A percentile compares a stretch with the other conserved stretches of the same genome.
These are phyloP conservation scores for Trichoderma asperelloides DNA, from an alignment of 495 filamentous ascomycete genomes.

Conservation along the genomic window DNA sequence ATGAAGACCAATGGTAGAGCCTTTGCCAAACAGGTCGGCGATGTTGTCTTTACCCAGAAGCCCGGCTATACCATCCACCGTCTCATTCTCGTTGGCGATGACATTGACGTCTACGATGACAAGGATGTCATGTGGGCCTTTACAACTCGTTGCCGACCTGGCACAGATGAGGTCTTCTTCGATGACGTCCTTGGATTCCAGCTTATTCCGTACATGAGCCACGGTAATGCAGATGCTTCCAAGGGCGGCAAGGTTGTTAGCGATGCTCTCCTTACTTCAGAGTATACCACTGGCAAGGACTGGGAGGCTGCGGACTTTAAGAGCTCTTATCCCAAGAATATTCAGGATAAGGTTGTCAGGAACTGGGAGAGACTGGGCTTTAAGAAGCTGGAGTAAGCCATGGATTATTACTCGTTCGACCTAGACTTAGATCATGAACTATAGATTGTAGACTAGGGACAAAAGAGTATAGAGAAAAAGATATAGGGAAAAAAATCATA, in stretches of 20 bases:
- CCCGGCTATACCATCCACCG: not conserved
- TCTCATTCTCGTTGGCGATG: not conserved
- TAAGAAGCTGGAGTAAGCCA: not conserved
- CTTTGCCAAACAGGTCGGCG: not conserved
- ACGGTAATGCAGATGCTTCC: not conserved
- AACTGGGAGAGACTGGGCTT: not conserved
- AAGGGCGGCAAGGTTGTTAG: not conserved
- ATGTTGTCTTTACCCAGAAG: not conserved
- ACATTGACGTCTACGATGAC: not conserved
- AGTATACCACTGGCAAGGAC: not conserved
- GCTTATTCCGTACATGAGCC: not conserved
- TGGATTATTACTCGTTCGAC: no score
- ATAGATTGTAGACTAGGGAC: no score
- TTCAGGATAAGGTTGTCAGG: not conserved
- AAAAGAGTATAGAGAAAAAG: no score
- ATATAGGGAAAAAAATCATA: no score
- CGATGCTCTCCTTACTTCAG: not conserved
- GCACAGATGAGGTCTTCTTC: not conserved
- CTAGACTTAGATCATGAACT: no score
- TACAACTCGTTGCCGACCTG: not conserved
- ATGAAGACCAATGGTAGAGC: not conserved
- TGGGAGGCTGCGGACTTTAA: not conserved
- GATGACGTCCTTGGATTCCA: not conserved
- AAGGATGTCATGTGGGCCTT: not conserved
- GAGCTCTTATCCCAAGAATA: not conserved